These are phyloP conservation scores for Pelargonium australe DNA, from an alignment of 441 rosid species.

Conservation along the genomic window DNA sequence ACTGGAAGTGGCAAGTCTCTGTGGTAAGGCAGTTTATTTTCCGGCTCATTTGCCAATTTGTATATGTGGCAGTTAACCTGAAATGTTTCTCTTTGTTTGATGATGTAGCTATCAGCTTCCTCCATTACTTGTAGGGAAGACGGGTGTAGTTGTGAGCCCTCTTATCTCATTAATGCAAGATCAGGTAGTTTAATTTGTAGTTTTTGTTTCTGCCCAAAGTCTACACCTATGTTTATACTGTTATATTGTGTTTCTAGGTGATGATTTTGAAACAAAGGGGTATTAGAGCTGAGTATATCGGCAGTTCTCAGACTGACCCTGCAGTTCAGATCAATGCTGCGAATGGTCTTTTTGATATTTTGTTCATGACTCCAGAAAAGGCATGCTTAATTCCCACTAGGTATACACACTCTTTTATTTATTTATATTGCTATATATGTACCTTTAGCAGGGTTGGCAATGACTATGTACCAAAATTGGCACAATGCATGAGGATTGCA, in stretches of 20 bases:
- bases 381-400: constrained; percentile 36
- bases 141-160: constrained; percentile 42
- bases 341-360: constrained; percentile 34
- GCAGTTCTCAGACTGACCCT: constrained; percentile 38
- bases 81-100: not conserved
- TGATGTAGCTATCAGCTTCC: constrained; percentile 41
- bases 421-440: no score
- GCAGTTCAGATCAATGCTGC: constrained; percentile 33
- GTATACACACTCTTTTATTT: constrained; percentile 14
- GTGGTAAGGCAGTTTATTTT: constrained; percentile 24
- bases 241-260: constrained; percentile 21
- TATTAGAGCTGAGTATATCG: constrained; percentile 42
- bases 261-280: constrained; percentile 43
- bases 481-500: no score
- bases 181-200: constrained; percentile 25
- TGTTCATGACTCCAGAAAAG: constrained; percentile 48
- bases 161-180: constrained; percentile 52
- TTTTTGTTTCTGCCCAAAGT: not conserved
- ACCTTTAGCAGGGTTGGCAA: no score
- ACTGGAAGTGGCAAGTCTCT: constrained; percentile 51
- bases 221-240: not conserved
- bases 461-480: no score
- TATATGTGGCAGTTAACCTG: not conserved
- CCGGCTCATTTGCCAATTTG: not conserved
- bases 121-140: constrained; percentile 35